Conservation (phyloP, 2,329 filamentous ascomycete genomes). For the Trichoderma sp. region DNA sequence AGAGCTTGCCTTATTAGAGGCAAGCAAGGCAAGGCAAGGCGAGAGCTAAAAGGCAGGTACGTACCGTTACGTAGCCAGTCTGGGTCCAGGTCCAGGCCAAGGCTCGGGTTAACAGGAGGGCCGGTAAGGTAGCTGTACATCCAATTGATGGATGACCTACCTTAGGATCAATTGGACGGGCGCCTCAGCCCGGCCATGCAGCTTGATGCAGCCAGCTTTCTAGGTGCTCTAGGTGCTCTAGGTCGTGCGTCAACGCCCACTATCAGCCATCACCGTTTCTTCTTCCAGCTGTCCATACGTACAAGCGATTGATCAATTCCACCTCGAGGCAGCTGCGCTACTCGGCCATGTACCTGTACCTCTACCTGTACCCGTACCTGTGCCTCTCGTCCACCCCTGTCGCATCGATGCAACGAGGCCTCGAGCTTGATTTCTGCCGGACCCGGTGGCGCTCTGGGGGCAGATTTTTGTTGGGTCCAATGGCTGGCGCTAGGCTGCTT, state of each 20-base stretch:
- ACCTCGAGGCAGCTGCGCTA: conserved; percentile 16
- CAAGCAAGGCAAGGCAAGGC: conserved; percentile 2
- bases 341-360: background rate
- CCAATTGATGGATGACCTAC: too few relatives aligned
- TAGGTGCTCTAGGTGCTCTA: background rate
- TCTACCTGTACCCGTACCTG: conserved; percentile 10
- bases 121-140: conserved; percentile 2
- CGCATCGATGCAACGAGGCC: background rate
- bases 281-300: background rate
- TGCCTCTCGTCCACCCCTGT: background rate
- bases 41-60: background rate
- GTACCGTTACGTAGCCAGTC: conserved; percentile 1
- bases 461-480: conserved; percentile 21
- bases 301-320: too few relatives aligned
- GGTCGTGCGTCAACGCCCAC: background rate
- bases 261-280: background rate
- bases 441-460: conserved; percentile 21
- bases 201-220: too few relatives aligned
- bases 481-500: background rate
- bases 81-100: background rate
- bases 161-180: too few relatives aligned
- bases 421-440: conserved; percentile 14
- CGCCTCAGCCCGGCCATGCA: too few relatives aligned
- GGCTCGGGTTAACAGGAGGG: background rate
- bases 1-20: background rate